phyloP scores from a whole-genome alignment of 2,329 filamentous ascomycete species.

The Dothiorella sarmentorum region DNA sequence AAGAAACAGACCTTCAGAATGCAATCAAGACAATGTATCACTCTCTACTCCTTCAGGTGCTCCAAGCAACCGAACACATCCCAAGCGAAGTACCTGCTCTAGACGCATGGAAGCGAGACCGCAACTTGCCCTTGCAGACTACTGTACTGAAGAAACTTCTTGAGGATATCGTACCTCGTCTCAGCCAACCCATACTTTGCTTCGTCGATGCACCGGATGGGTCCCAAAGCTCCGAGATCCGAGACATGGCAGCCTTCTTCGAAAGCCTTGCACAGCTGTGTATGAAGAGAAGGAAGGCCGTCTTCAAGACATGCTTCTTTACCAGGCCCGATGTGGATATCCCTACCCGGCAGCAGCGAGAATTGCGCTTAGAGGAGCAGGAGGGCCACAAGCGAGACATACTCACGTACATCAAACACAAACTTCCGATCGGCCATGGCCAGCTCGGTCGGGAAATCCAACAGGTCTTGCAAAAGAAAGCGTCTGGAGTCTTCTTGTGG shows the following conservation, averaged over 20 bases:
- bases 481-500: conserved; percentile 48
- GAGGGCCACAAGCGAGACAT: conserved; percentile 39
- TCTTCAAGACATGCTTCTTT: conserved; percentile 43
- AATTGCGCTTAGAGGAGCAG: conserved; percentile 36
- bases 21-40: conserved; percentile 27
- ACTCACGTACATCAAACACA: conserved; percentile 23
- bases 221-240: conserved; percentile 43
- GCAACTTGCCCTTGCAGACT: not conserved
- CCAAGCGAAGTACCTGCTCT: conserved; percentile 11
- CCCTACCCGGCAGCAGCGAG: conserved; percentile 27
- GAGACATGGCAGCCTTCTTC: conserved; percentile 45
- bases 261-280: conserved; percentile 36
- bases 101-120: not conserved
- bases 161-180: conserved; percentile 21
- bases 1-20: conserved; percentile 25
- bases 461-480: conserved; percentile 33
- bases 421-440: conserved; percentile 25
- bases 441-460: conserved; percentile 26
- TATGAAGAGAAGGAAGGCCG: not conserved
- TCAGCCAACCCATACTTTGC: conserved; percentile 23
- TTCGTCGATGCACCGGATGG: conserved; percentile 50
- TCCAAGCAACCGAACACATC: conserved; percentile 21
- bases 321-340: conserved; percentile 51
- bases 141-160: conserved; percentile 24
- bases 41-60: conserved; percentile 28